Base-by-base conservation (phyloP, 2,329 filamentous ascomycete species). In the Huntiella abstrusa region DNA sequence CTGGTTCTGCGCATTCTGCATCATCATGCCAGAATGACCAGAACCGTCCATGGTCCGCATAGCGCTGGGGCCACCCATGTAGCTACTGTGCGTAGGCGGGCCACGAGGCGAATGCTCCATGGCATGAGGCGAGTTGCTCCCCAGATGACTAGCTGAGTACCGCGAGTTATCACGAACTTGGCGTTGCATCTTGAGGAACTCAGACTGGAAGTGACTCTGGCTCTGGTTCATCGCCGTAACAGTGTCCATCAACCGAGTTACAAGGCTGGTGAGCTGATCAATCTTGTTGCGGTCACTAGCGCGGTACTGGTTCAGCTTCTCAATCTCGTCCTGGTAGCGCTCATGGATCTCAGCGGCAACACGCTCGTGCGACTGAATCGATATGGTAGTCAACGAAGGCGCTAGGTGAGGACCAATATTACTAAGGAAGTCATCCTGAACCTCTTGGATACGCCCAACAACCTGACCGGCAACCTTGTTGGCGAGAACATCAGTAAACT, bases 331-430 rank as follows among this genome's bases (percentile, higher is more conserved):
- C 38, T 66, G 59, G 50, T 71, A 66, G 51, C 73, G 69, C 49
- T 73, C 71, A 56, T 91, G 79, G 42, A 87, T 67, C 46, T 86
- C 79, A 16, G 67, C 66, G 6, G 76, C 69, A 43, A 83, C 67
- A 52, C 77, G 78, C 54, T 84, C 75, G 8, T 80, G 75, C 15
- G 78, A 70, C 52, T 78, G 72, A 39, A 71, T 66, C 11, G 80
- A 70, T 52, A 85, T 66, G 44, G 70, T 71, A 43, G 73, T 73
- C 52, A 88, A 69, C 8, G 75, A 66, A 1, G 83, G 79, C 2
- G 73, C 65, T n/a, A 91, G 67, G 28, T 71, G 71, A 50, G 69
- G 70, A 37, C 75, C 69, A 34, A 88, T 60, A 7, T 73, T 65
- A 33, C 68, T 66, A 11, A 71, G 62, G 42, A 92, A 68, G 48